A percentile compares a stretch with the other conserved stretches of the same genome.
phyloP scores from a whole-genome alignment of 2,329 filamentous ascomycete genomes.

The Amauroascus verrucosus region DNA sequence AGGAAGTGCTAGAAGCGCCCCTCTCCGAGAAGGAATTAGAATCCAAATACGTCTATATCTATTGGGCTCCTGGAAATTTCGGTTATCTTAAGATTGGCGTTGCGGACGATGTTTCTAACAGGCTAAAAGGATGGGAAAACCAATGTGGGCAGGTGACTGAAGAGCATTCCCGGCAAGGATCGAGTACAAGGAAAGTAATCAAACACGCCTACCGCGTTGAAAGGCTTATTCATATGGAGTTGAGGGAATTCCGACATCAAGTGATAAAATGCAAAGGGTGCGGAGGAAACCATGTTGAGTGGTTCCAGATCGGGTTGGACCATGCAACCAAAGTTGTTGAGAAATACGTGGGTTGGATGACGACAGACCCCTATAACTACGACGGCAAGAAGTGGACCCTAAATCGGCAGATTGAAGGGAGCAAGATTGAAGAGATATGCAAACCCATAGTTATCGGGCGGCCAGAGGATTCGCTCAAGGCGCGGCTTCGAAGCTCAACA shows the following conservation, averaged over 20 bases:
- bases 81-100: constrained; percentile 4
- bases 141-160: constrained; percentile 3
- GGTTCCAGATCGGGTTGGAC: neutral
- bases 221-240: neutral
- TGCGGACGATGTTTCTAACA: neutral
- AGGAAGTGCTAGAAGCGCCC: neutral
- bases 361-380: neutral
- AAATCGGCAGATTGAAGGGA: neutral
- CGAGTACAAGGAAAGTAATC: neutral
- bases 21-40: neutral
- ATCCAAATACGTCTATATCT: constrained; percentile 5
- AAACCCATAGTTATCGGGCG: neutral
- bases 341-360: neutral
- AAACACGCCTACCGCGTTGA: constrained; percentile 4
- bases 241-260: neutral
- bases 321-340: neutral
- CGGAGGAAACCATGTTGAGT: neutral
- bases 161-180: neutral
- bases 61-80: constrained; percentile 1
- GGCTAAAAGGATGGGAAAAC: neutral
- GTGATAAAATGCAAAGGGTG: neutral
- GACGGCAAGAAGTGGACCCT: neutral
- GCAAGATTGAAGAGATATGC: neutral
- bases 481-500: no score
- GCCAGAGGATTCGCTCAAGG: neutral